A percentile compares a stretch with the other conserved stretches of the same genome.
phyloP scores from a whole-genome alignment of 768 basidiomycete species.

The Porpolomopsis calyptriformis region DNA sequence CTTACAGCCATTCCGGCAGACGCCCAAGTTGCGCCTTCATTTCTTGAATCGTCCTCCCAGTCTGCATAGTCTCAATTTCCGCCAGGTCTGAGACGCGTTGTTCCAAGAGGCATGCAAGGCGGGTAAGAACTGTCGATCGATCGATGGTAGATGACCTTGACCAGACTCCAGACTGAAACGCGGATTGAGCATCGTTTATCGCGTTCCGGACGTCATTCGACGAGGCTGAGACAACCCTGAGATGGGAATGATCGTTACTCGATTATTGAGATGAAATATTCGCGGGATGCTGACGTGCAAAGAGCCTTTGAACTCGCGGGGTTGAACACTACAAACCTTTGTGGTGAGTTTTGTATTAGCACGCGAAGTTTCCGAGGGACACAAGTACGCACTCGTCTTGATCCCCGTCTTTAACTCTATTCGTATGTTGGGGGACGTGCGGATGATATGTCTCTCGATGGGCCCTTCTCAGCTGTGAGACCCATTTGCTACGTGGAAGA shows the following conservation, averaged over 20 bases:
- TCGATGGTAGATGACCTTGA: conserved; percentile 45
- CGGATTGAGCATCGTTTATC: conserved; percentile 44
- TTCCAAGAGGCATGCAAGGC: conserved; percentile 54
- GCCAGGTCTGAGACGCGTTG: conserved; percentile 49
- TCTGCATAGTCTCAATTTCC: conserved; percentile 60
- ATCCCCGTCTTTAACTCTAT: too few species aligned
- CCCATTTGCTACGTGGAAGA: too few species aligned
- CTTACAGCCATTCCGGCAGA: conserved; percentile 81
- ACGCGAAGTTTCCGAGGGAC: neutral
- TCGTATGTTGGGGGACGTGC: too few species aligned
- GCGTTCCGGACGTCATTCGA: conserved; percentile 39
- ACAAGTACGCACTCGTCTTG: neutral
- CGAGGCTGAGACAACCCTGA: conserved; percentile 47
- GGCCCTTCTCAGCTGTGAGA: too few species aligned
- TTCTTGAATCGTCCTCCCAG: conserved; percentile 72
- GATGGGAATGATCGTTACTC: neutral
- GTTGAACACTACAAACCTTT: neutral
- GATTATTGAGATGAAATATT: neutral
- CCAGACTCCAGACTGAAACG: conserved; percentile 63
- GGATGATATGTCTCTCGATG: too few species aligned
- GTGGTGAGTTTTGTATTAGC: neutral
- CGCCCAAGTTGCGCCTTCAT: conserved; percentile 72
- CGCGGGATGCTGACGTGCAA: neutral
- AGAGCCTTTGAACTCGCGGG: neutral
- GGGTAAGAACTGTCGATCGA: conserved; percentile 56